Conservation (phyloP, 2,329 filamentous ascomycete species). For the Knufia petricola region DNA sequence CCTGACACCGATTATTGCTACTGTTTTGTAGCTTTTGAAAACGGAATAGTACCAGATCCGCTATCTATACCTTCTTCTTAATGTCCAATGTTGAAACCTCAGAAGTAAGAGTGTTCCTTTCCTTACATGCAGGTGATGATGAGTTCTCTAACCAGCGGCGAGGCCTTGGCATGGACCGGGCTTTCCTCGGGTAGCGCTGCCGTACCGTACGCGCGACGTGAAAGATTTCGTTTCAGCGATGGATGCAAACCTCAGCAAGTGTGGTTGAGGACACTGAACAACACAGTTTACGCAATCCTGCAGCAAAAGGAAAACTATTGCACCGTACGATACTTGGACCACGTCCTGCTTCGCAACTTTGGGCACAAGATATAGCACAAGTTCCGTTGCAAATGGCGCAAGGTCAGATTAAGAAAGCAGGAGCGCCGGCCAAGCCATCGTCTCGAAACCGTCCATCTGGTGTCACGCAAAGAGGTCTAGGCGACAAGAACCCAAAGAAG, state of each 20-base stretch:
- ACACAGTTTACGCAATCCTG: not conserved
- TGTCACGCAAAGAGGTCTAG: conserved; percentile 48
- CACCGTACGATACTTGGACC: not conserved
- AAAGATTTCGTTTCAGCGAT: not conserved
- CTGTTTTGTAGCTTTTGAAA: no score
- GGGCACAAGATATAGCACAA: not conserved
- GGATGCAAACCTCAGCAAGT: not conserved
- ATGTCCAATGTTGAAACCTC: no score
- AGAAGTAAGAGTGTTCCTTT: no score
- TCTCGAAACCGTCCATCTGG: conserved; percentile 21
- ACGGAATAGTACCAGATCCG: no score
- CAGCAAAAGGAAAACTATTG: not conserved
- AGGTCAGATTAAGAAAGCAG: conserved; percentile 19
- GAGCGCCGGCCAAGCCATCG: conserved; percentile 8
- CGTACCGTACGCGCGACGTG: no score
- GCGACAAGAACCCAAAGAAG: conserved; percentile 60
- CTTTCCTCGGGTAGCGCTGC: no score
- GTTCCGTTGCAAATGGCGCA: conserved; percentile 16
- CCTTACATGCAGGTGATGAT: no score
- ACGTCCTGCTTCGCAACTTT: not conserved
- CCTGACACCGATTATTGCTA: no score
- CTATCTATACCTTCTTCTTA: no score
- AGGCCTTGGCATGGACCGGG: no score
- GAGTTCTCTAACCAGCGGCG: no score
- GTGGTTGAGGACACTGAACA: not conserved